Base-by-base conservation (phyloP, 2,329 filamentous ascomycete genomes). In the Penicillium frequentans region DNA sequence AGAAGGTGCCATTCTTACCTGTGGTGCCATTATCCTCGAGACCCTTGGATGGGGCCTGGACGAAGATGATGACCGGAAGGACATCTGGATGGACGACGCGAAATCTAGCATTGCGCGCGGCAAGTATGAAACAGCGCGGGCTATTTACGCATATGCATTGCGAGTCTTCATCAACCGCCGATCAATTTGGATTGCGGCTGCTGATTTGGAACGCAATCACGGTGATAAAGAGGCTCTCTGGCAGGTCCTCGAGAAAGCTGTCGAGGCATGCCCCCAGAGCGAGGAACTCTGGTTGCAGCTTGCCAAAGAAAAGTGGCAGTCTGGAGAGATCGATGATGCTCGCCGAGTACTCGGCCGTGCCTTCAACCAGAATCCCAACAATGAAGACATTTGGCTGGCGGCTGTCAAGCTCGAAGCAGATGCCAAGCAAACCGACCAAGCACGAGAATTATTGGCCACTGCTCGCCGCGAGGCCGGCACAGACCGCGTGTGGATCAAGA, bases 401-500 rank as follows among this genome's bases (percentile, higher is more conserved):
- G 95, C 95, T 46, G 95, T 99, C 63, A 96, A 97, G 74, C 86
- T 99, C 29, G 95, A 99, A 76, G 91, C 95, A 1, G 93, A 98
- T 69, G 93, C 91, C 59, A 85, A 87, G 44, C 87, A 96, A 68
- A 87, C 86, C 42, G 89, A 92, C 37, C 87, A 95, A 70, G 95
- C 95, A 1, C 84, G 93, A 45, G 85, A 89, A 59, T 85, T 99
- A 24, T 83, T 99, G 39, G 85, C 87, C 52, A 89, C 90, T 13
- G 95, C 95, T 23, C 87, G 95, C 54, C 86, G 90, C 56, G 90
- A 96, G 73, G 93, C 95, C 1, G 91, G 93, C 2, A 99, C 95
- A 0, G 95, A 98, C 70, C 90, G 95, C 47, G 93, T 99, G 8
- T 99, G 93, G 89, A 95, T 96, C 81, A 96, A 97, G 79, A 93